Evolutionary conservation across 768 basidiomycete species (phyloP).

Genomic region (Auriscalpium orientale): DNA sequence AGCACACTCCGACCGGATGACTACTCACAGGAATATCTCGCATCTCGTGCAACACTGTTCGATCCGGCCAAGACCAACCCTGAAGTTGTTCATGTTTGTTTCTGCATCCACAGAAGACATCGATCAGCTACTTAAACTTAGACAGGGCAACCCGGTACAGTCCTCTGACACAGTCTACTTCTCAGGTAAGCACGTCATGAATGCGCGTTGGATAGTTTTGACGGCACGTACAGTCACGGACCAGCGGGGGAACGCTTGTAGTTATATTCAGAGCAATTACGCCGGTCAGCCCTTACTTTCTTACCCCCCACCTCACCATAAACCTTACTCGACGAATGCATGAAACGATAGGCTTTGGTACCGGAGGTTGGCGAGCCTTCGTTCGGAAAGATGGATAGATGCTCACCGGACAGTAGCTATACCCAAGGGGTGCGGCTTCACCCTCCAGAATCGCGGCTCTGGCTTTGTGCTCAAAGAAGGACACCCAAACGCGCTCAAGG

Average conservation of each 20-base stretch:
- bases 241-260: constrained; percentile 86
- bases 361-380: constrained; percentile 46
- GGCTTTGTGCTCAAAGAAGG: constrained; percentile 74
- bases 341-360: constrained; percentile 66
- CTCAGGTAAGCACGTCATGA: constrained; percentile 44
- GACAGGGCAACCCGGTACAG: constrained; percentile 70
- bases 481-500: constrained; percentile 82
- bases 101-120: not conserved
- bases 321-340: too few relatives aligned
- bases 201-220: not conserved
- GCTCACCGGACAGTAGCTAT: constrained; percentile 46
- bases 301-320: too few relatives aligned
- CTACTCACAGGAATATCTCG: constrained; percentile 65
- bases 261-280: constrained; percentile 85
- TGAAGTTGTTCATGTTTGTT: constrained; percentile 55
- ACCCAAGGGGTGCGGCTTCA: constrained; percentile 93
- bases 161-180: constrained; percentile 96
- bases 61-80: constrained; percentile 59
- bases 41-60: constrained; percentile 72
- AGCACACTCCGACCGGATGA: not conserved
- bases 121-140: not conserved
- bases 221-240: constrained; percentile 52
- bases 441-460: constrained; percentile 88
- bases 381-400: not conserved
- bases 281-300: constrained; percentile 40